Percentiles rank a stretch among this genome's conserved stretches.
Conservation (phyloP, 75 land plant species). For the Picea sitchensis region DNA sequence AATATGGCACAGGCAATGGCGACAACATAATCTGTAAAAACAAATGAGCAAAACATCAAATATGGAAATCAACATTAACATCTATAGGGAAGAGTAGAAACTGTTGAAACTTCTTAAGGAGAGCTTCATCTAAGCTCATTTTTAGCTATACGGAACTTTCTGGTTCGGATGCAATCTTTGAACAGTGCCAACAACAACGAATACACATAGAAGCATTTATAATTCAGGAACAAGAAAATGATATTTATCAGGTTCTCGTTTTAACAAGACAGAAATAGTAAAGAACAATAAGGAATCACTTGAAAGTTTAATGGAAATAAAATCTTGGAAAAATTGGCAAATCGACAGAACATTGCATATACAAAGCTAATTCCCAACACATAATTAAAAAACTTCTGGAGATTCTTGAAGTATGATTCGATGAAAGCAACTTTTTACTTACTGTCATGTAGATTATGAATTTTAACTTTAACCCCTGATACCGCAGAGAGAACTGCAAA, state of each 20-base stretch:
- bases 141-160: constrained; percentile 2
- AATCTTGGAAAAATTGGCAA: too few species aligned
- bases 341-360: too few species aligned
- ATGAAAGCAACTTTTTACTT: constrained; percentile 18
- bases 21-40: constrained; percentile 40
- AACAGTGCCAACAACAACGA: neutral
- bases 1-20: constrained; percentile 54
- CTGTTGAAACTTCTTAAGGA: neutral
- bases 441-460: constrained; percentile 49
- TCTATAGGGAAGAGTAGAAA: neutral
- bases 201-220: neutral
- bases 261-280: too few species aligned
- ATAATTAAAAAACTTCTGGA: too few species aligned
- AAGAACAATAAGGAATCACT: too few species aligned
- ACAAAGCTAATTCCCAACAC: too few species aligned
- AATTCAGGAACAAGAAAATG: neutral
- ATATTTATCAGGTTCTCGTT: neutral
- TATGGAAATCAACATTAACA: neutral
- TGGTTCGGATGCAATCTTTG: neutral
- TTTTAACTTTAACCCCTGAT: constrained; percentile 64
- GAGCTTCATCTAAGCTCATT: neutral
- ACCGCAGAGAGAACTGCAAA: constrained; percentile 77
- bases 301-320: too few species aligned
- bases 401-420: neutral
- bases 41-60: neutral